Evolutionary conservation across 805 yeast genomes (phyloP), one percentile per base, ranked within the genome.

Genomic region (Yamadazyma takamatsuzukensis): DNA sequence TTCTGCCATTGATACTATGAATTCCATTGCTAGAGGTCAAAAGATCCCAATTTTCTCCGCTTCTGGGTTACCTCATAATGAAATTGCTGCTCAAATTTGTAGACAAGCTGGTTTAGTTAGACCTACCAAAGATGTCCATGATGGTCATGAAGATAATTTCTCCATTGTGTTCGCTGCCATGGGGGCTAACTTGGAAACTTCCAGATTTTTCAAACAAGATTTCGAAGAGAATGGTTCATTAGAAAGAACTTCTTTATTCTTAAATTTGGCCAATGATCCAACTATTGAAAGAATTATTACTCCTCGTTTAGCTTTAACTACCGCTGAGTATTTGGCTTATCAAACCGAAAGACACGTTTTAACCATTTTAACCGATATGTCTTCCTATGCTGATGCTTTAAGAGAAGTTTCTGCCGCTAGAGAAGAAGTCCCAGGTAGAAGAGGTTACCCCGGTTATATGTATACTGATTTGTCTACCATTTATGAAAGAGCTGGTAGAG

Each of bases 361-460:
- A 68, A 93, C 97, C 33, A 90, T 93, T 55, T 77, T 93, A 60
- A 94, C 99, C 31, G 99, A 93, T 71, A 93, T 93, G 99, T 87
- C 97, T 17, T 93, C 98, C n/a, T 93, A 93, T 61, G 99, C 99
- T 25, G 99, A 93, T 64, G 99, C 99, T 25, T 73, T 93, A 59
- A 89, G 99, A 81, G 99, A 93, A 72, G 98, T 93, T 32, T 88
- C 97, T 44, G 98, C 99, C 41, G 99, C 99, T 30, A 88, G 99
- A 76, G 99, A 93, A 70, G 98, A 94, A 71, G 98, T 93, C 29
- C 98, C 98, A 59, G 99, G 99, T 76, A 88, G 99, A 78, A 88
- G 99, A 81, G 99, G 99, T 75, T 93, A 93, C 68, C 99, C 99
- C 45, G 99, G 99, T 84, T 93, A 93, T 67, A 93, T 93, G 99